Evolutionary conservation across 108 stramenopile genomes (phyloP), one percentile per base, ranked within the genome.

Genomic region (Conticribra weissflogii): DNA sequence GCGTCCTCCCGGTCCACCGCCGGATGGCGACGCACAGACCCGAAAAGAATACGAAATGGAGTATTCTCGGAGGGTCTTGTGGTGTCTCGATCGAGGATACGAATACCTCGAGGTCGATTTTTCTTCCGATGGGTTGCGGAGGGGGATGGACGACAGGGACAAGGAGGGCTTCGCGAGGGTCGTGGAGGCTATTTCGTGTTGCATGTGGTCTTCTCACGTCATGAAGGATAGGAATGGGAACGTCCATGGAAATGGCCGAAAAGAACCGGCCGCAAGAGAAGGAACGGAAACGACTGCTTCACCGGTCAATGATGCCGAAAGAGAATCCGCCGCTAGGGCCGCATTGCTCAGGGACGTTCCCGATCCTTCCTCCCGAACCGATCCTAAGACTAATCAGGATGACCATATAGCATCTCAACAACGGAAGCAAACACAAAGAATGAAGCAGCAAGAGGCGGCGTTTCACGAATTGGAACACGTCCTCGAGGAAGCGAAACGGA

Each of bases 61-160:
- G 74, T 94, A 89, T 44, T 90, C 93, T 1, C 61, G 85, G 55
- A 78, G 93, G 22, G 81, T 94, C 5, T 55, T 92, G 16, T 95
- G 90, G 90, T 95, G 93, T 78, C 65, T 95, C 36, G 93, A 95
- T 83, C 79, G 79, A 49, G 93, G 93, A 64, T 95, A 95, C 59
- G 93, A 95, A 74, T 94, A 94, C 57, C 72, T 94, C 3, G 84
- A 85, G 62, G 89, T 70, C 9, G 83, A 94, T 78, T 52, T 90
- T 24, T 82, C 83, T 0, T 45, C 53, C 29, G 79, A 79, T 34
- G 89, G 87, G 27, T 73, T 67, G 60, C 19, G 24, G n/a, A 62
- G 46, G 63, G 93, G 93, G 21, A 86, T 85, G 58, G 74, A 91
- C 22, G 89, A 90, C 9, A 86, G 93, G 33, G 93, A 94, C 50